phyloP scores from a whole-genome alignment of 2,329 filamentous ascomycete genomes.

The Paraphoma chrysanthemicola region DNA sequence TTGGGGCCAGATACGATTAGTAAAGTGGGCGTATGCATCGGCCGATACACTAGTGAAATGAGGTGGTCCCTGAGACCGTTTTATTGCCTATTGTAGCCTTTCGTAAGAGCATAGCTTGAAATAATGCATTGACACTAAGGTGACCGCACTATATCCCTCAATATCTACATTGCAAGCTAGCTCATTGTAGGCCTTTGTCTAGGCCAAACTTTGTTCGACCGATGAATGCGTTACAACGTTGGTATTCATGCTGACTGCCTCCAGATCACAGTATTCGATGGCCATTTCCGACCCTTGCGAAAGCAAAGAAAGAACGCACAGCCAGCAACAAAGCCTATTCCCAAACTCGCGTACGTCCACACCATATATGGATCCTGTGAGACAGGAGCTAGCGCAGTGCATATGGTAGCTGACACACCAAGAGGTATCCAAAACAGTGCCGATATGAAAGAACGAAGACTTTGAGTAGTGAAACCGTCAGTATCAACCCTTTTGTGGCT shows the following conservation, averaged over 20 bases:
- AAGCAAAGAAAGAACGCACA: conserved; percentile 55
- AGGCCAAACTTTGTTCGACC: too few species aligned
- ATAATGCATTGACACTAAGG: too few species aligned
- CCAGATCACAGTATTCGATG: neutral
- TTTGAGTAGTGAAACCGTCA: neutral
- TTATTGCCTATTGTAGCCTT: too few species aligned
- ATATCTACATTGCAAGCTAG: too few species aligned
- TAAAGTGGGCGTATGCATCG: neutral
- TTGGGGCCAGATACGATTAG: neutral
- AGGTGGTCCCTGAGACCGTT: too few species aligned
- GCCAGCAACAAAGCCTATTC: conserved; percentile 12
- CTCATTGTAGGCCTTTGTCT: too few species aligned
- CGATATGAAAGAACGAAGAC: conserved; percentile 38
- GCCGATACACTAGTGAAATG: neutral
- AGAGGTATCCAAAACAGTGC: conserved; percentile 32
- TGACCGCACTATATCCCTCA: too few species aligned
- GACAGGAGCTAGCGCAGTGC: conserved; percentile 15
- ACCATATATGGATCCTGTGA: conserved; percentile 34
- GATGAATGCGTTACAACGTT: neutral
- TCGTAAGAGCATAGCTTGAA: too few species aligned
- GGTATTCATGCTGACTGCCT: neutral
- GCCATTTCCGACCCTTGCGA: conserved; percentile 30
- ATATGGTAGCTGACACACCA: conserved; percentile 31
- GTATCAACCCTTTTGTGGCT: neutral
- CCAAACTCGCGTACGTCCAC: conserved; percentile 20